Conservation (phyloP, 2,329 filamentous ascomycete genomes). For the Venturia oleaginea region DNA sequence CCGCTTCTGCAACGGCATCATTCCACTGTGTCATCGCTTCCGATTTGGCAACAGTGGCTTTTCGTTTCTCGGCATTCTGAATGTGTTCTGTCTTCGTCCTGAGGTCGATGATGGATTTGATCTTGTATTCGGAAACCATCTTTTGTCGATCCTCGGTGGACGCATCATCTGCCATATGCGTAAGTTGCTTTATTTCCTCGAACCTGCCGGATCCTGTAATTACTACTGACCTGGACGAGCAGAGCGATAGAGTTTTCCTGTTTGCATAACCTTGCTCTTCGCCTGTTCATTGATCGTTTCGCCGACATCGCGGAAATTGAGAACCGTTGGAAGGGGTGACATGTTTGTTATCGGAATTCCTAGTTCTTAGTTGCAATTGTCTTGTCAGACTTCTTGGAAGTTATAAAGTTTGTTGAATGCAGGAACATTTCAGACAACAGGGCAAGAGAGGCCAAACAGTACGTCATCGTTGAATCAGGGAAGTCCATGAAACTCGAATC, state of each 20-base stretch:
- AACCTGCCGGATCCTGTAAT: neutral
- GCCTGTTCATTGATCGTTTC: conserved; percentile 49
- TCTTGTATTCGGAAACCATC: conserved; percentile 50
- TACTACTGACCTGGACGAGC: conserved; percentile 8
- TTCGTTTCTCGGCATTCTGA: conserved; percentile 55
- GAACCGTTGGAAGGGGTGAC: conserved; percentile 27
- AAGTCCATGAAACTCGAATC: neutral
- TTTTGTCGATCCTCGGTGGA: conserved; percentile 52
- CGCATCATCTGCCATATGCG: conserved; percentile 53
- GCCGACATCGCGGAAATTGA: conserved; percentile 73
- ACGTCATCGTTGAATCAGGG: neutral
- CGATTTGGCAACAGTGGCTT: conserved; percentile 36
- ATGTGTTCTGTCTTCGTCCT: conserved; percentile 72
- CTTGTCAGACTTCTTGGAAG: neutral
- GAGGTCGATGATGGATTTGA: conserved; percentile 70
- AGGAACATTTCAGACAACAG: neutral
- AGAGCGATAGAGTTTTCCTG: conserved; percentile 16
- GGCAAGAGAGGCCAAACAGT: neutral
- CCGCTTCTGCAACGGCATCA: conserved; percentile 42
- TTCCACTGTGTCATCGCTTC: conserved; percentile 37
- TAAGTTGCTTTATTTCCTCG: conserved; percentile 30
- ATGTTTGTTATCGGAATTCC: neutral
- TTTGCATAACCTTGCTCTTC: conserved; percentile 10
- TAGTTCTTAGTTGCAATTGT: too few relatives aligned
- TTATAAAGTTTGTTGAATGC: neutral